Conservation (phyloP, 805 yeast genomes). For the Kregervanrija fluxuum region DNA sequence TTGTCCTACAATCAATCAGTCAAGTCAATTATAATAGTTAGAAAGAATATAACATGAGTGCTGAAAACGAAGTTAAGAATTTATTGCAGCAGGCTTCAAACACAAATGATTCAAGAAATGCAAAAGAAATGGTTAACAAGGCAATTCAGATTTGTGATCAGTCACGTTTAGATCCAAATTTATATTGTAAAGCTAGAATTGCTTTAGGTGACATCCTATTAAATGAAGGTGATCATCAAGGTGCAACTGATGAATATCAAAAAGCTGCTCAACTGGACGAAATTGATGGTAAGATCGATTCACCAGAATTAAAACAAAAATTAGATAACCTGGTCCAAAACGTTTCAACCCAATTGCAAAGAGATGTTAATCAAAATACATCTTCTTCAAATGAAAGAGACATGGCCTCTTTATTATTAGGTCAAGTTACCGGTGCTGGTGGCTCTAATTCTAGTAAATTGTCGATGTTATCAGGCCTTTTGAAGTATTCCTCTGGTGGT, state of each 20-base stretch:
- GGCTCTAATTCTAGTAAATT: constrained; percentile 22
- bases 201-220: constrained; percentile 22
- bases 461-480: constrained; percentile 19
- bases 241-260: constrained; percentile 23
- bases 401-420: constrained; percentile 20
- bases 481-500: constrained; percentile 10
- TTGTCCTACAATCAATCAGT: neutral
- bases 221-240: constrained; percentile 16
- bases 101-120: constrained; percentile 7
- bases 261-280: constrained; percentile 27
- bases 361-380: constrained; percentile 17
- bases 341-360: constrained; percentile 18
- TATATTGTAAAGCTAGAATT: constrained; percentile 26
- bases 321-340: constrained; percentile 16
- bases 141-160: constrained; percentile 17
- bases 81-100: constrained; percentile 15
- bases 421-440: constrained; percentile 21
- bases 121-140: constrained; percentile 11
- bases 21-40: neutral
- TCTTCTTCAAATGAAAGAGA: constrained; percentile 23
- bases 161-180: constrained; percentile 21
- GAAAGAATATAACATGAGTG: neutral
- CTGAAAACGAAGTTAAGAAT: constrained; percentile 13
- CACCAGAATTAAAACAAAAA: constrained; percentile 26
- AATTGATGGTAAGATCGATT: constrained; percentile 24